These are phyloP conservation scores for Chenopodium quinoa DNA, from an alignment of 148 eudicot species.

Conservation along the genomic window DNA sequence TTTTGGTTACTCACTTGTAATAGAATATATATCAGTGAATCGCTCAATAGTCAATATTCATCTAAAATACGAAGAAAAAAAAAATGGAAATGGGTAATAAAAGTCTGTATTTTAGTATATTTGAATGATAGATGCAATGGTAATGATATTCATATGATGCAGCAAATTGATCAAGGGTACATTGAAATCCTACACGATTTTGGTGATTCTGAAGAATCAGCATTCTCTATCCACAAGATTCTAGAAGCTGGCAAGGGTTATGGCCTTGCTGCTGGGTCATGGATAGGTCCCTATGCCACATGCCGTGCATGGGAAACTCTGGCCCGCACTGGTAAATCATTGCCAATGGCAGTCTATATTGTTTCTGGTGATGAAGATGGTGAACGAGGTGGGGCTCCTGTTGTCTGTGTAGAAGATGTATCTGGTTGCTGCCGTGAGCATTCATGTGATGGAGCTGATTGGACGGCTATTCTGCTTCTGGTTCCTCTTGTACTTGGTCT, in stretches of 20 bases:
- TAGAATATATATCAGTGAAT: background rate
- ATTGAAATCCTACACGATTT: slow-evolving; percentile 69
- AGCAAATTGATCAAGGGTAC: slow-evolving; percentile 70
- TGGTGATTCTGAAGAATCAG: slow-evolving; percentile 75
- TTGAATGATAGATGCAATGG: background rate
- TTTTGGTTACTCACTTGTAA: background rate
- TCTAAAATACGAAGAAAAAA: background rate
- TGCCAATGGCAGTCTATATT: slow-evolving; percentile 75
- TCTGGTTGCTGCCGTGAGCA: slow-evolving; percentile 52
- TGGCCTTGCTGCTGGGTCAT: slow-evolving; percentile 87
- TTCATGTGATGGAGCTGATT: slow-evolving; percentile 54
- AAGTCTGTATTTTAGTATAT: background rate
- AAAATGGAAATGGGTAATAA: background rate
- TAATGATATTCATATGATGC: slow-evolving; percentile 28
- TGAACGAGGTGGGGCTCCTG: slow-evolving; percentile 98
- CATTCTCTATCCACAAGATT: slow-evolving; percentile 84
- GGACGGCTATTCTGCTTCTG: slow-evolving; percentile 76
- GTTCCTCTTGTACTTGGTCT: slow-evolving; percentile 98
- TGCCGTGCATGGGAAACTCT: slow-evolving; percentile 96
- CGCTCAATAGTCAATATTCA: background rate
- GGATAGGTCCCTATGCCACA: slow-evolving; percentile 99
- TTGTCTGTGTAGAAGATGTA: slow-evolving; percentile 86
- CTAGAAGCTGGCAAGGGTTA: slow-evolving; percentile 79
- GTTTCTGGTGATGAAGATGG: slow-evolving; percentile 99
- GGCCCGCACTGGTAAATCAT: slow-evolving; percentile 45